Percentiles rank a stretch among this genome's conserved stretches.
Conservation (phyloP, 2,329 filamentous ascomycete species). For the Acrocalymma vagum region DNA sequence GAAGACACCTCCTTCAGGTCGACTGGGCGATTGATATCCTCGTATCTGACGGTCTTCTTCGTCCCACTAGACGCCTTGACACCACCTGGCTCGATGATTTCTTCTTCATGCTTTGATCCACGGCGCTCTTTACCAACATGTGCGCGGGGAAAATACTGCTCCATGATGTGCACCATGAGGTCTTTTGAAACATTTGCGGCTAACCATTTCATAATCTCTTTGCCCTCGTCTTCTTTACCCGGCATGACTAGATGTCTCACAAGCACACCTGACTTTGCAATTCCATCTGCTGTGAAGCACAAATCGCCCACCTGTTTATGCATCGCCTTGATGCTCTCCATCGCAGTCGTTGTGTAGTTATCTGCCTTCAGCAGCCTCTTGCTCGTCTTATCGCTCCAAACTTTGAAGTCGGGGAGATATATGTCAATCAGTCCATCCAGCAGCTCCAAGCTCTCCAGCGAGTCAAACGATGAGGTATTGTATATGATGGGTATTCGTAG, state of each 20-base stretch:
- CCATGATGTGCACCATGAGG: conserved; percentile 86
- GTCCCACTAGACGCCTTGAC: conserved; percentile 28
- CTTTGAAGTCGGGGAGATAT: conserved; percentile 89
- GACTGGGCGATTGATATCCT: conserved; percentile 80
- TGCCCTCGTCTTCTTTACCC: conserved; percentile 76
- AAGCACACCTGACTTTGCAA: conserved; percentile 79
- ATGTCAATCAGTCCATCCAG: conserved; percentile 85
- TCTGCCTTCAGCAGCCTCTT: conserved; percentile 80
- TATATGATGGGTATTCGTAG: conserved; percentile 79
- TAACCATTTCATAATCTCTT: conserved; percentile 78
- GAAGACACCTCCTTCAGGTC: conserved; percentile 69
- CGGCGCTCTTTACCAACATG: conserved; percentile 76
- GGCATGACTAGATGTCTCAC: conserved; percentile 88
- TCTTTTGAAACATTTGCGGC: conserved; percentile 77
- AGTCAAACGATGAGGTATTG: conserved; percentile 86
- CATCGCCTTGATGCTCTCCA: conserved; percentile 82
- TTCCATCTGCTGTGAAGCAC: conserved; percentile 81
- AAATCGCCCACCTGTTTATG: conserved; percentile 83
- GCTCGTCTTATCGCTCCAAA: conserved; percentile 74
- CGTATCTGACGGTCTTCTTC: conserved; percentile 68
- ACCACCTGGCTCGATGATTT: conserved; percentile 40
- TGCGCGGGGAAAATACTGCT: conserved; percentile 83
- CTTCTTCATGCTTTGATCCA: conserved; percentile 41
- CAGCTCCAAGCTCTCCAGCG: conserved; percentile 72
- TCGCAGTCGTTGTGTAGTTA: conserved; percentile 75